Evolutionary conservation across 768 basidiomycete species (phyloP).

Genomic region (Xanthoconium stramineum): DNA sequence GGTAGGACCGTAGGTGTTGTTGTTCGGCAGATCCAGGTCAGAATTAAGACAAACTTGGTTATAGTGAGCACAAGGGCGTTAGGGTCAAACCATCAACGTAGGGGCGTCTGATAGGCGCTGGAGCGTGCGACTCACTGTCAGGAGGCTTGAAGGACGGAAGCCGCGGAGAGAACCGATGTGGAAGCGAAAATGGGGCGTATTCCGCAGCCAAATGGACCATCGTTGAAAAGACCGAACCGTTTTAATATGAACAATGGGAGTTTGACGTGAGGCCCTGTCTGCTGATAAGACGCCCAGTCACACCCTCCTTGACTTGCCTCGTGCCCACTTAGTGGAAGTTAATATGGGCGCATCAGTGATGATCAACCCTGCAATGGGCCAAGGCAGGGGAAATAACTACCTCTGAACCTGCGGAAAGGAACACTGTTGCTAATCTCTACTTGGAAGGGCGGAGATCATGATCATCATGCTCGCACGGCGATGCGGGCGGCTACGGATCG

Average conservation of each 20-base stretch:
- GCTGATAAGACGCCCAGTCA: too few relatives aligned
- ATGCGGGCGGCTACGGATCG: neutral
- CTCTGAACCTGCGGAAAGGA: neutral
- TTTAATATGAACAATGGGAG: neutral
- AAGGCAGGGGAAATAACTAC: neutral
- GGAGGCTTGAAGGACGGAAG: neutral
- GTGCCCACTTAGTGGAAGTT: neutral
- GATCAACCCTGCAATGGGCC: neutral
- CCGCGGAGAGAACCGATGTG: neutral
- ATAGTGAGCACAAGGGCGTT: conserved; percentile 1
- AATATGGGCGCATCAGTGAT: neutral
- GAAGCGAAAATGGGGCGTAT: neutral
- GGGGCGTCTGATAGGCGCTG: neutral
- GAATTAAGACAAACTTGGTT: neutral
- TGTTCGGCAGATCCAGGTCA: neutral
- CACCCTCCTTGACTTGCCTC: neutral
- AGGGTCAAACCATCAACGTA: neutral
- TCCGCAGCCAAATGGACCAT: neutral
- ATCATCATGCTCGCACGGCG: neutral
- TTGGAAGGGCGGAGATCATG: neutral
- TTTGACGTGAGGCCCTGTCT: neutral
- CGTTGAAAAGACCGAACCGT: neutral
- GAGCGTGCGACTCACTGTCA: neutral
- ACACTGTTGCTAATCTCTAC: neutral
- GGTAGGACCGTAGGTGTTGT: neutral